Evolutionary conservation across 192 early-diverging fungal genomes (phyloP), one percentile per base, ranked within the genome.

Genomic region (Diversispora eburnea): DNA sequence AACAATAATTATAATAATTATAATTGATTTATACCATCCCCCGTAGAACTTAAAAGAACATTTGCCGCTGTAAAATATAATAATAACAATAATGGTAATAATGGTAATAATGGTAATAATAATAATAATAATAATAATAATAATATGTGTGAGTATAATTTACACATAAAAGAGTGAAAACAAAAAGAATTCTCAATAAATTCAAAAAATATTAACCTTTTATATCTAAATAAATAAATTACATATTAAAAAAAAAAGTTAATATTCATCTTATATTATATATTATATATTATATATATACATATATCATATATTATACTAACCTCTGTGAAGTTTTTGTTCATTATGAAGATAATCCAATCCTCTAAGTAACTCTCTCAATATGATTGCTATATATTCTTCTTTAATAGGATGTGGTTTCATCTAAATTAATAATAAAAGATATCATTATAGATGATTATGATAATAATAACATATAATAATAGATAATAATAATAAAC

Each of bases 281-380:
- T 33, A 33, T 13, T 54, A 54, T 54, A 54, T 54, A 33, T 33
- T 33, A 33, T 33, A 33, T 33, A 33, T 33, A 33, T 33, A 33
- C 10, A 54, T 54, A 54, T 17, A 54, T 10, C 8, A 17, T 17
- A 13, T 17, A 17, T 17, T 3, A 17, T 54, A 64, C 72, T 7
- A 83, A 86, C 87, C 87, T 82, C 92, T 86, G 72, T 94, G 93
- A 48, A 94, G 81, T 85, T 99, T 94, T 70, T 92, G 88, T 76
- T 96, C 89, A 13, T 78, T 82, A 83, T 99, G 97, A 46, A 99
- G 84, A 80, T 98, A 95, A 60, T 97, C 93, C 41, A 99, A 83
- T 9, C 95, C 97, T 63, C 87, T 85, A 41, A 99, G 77, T 59
- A 97, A 77, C 72, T 98, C 95, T 52, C 91, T 86, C 64, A 96